These are phyloP conservation scores for Theobroma cacao DNA, from an alignment of 345 rosid genomes.

Conservation along the genomic window DNA sequence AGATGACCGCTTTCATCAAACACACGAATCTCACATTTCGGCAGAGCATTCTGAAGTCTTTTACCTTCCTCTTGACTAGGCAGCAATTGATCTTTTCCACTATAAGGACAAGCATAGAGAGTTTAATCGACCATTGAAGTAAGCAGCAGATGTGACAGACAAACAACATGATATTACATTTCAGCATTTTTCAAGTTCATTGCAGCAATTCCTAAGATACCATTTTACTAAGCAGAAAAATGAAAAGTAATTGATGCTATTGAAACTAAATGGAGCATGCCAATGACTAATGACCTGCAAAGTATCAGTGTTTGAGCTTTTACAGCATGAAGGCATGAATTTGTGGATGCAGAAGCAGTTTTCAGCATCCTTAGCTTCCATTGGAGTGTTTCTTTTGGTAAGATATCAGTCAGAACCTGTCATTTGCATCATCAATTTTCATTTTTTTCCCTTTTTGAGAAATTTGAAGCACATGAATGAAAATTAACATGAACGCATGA, in stretches of 20 bases:
- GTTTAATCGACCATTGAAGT: not conserved
- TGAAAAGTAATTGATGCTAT: no score
- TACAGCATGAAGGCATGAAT: constrained; percentile 47
- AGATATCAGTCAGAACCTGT: constrained; percentile 56
- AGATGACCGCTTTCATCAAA: constrained; percentile 64
- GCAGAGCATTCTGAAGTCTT: constrained; percentile 47
- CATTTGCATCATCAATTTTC: no score
- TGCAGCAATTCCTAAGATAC: no score
- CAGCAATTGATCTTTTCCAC: constrained; percentile 76
- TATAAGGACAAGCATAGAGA: constrained; percentile 14
- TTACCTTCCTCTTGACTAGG: constrained; percentile 69
- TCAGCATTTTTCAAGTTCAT: no score
- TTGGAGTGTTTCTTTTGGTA: constrained; percentile 62
- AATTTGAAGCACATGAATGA: no score
- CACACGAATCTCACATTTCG: constrained; percentile 51
- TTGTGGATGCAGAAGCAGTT: constrained; percentile 55
- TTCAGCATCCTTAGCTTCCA: constrained; percentile 76
- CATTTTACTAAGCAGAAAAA: no score
- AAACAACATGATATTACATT: no score
- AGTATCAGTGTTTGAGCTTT: constrained; percentile 62
- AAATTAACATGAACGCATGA: no score
- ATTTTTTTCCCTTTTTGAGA: no score
- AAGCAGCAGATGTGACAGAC: no score
- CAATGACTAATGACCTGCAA: constrained; percentile 37
- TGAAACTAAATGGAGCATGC: no score